phyloP scores from a whole-genome alignment of 371 early-diverging fungal genomes.

The Actinomortierella wolfii region DNA sequence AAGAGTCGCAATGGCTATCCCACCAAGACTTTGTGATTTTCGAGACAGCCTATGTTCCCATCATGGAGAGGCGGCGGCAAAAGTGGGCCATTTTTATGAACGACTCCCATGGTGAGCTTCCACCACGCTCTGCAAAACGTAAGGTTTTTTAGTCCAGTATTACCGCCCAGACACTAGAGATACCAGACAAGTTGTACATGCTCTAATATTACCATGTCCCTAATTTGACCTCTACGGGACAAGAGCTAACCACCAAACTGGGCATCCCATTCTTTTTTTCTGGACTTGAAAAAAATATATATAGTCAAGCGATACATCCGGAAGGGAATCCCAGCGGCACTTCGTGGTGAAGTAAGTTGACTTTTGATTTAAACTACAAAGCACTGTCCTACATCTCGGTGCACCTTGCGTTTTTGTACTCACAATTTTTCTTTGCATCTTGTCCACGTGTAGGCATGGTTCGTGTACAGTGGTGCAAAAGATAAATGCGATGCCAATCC shows the following conservation, averaged over 20 bases:
- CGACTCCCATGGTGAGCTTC: conserved; percentile 61
- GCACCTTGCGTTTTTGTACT: neutral
- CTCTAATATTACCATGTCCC: too few relatives aligned
- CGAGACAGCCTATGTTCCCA: conserved; percentile 63
- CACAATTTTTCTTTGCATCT: conserved; percentile 1
- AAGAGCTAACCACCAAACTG: too few relatives aligned
- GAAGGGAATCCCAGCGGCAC: conserved; percentile 82
- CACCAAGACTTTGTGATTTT: conserved; percentile 60
- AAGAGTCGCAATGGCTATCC: conserved; percentile 64
- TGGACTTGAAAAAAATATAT: too few relatives aligned
- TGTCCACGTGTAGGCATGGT: conserved; percentile 68
- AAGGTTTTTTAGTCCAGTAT: conserved; percentile 20
- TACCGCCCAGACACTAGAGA: too few relatives aligned
- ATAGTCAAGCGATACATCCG: conserved; percentile 80
- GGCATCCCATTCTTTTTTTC: too few relatives aligned
- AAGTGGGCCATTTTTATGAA: conserved; percentile 67
- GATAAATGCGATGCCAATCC: conserved; percentile 62
- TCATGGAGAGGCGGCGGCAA: conserved; percentile 57
- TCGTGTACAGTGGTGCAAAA: conserved; percentile 83
- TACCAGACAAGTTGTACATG: too few relatives aligned
- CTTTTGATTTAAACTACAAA: conserved; percentile 1
- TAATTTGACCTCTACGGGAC: too few relatives aligned
- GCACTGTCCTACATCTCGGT: neutral
- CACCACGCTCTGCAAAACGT: conserved; percentile 65
- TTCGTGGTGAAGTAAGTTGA: conserved; percentile 66